These are phyloP conservation scores for Carallia brachiata DNA, from an alignment of 345 rosid species.

Conservation along the genomic window DNA sequence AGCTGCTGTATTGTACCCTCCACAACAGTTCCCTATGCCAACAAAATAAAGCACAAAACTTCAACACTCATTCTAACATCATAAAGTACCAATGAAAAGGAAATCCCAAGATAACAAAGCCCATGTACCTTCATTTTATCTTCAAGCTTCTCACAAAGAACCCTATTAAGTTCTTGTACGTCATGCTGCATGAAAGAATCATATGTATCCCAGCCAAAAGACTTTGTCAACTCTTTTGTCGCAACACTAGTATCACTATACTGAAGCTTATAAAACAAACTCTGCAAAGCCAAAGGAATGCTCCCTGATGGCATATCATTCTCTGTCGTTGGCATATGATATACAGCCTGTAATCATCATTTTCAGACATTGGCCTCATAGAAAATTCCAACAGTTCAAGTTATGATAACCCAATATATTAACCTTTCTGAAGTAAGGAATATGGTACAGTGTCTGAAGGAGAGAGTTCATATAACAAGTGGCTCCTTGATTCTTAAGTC, in stretches of 20 bases:
- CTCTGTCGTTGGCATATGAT: conserved; percentile 99
- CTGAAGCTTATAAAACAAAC: conserved; percentile 55
- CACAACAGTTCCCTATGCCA: conserved; percentile 55
- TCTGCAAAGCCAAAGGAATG: conserved; percentile 54
- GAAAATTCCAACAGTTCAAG: conserved; percentile 8
- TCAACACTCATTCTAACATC: not conserved
- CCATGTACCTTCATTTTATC: conserved; percentile 89
- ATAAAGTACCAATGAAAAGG: not conserved
- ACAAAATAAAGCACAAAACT: conserved; percentile 8
- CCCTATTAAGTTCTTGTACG: conserved; percentile 97
- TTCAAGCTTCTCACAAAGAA: conserved; percentile 93
- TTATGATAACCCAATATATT: conserved; percentile 2
- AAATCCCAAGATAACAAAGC: not conserved
- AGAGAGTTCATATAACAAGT: conserved; percentile 99
- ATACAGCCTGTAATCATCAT: conserved; percentile 70
- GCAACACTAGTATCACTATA: conserved; percentile 55
- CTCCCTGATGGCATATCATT: conserved; percentile 91
- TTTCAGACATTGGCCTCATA: not conserved
- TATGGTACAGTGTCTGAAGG: conserved; percentile 84
- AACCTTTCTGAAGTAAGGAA: conserved; percentile 98
- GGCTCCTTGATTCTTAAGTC: conserved; percentile 99
- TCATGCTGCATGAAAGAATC: conserved; percentile 99
- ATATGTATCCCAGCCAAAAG: conserved; percentile 93
- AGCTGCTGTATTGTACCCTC: conserved; percentile 58
- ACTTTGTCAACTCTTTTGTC: conserved; percentile 53